Conservation (phyloP, 1,284 basidiomycete species). For the Ceratobasidium sp. region DNA sequence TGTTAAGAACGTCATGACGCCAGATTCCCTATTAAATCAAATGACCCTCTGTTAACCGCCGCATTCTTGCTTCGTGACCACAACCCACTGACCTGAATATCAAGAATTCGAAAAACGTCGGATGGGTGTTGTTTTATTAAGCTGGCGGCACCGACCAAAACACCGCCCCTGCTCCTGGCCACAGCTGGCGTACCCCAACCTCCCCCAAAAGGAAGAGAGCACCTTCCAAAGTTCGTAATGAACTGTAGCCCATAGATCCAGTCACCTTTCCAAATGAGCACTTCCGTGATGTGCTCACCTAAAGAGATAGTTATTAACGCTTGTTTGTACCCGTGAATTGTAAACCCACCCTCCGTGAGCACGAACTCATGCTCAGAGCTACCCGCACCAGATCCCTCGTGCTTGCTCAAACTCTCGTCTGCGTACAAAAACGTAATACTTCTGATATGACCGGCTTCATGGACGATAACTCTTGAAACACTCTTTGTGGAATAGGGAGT, state of each 20-base stretch:
- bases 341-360: constrained; percentile 1
- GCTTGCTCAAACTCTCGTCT: neutral
- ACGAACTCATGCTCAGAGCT: neutral
- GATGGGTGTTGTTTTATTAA: neutral
- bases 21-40: neutral
- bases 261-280: neutral
- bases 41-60: neutral
- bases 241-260: constrained; percentile 5
- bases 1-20: neutral
- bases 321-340: neutral
- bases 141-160: neutral
- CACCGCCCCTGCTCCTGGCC: neutral
- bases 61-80: no score
- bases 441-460: neutral
- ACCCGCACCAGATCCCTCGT: neutral
- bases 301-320: neutral
- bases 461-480: neutral
- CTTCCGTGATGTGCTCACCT: constrained; percentile 22
- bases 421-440: neutral
- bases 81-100: neutral
- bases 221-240: constrained; percentile 8
- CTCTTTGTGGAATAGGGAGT: neutral
- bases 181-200: neutral
- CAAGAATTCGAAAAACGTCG: neutral
- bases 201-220: constrained; percentile 4